Percentiles rank a stretch among this genome's conserved stretches.
Conservation (phyloP, 805 yeast species). For the Scheffersomyces spartinae region DNA sequence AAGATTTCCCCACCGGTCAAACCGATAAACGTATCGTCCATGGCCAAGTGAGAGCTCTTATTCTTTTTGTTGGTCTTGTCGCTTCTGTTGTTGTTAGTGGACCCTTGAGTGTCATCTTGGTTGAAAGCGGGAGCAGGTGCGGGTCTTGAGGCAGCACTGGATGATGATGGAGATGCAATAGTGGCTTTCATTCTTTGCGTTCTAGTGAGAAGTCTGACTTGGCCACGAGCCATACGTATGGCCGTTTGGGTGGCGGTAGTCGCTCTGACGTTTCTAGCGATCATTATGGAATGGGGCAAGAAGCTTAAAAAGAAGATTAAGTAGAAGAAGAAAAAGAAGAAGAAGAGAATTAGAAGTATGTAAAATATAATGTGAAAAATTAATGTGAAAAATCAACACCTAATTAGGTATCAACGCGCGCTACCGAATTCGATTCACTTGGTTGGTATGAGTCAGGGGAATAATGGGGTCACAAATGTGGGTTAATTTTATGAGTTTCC, state of each 20-base stretch:
- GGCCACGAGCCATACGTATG: slow-evolving; percentile 7
- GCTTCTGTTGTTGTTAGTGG: slow-evolving; percentile 8
- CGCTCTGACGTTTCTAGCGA: slow-evolving; percentile 11
- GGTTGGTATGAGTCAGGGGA: no score
- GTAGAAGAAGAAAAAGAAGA: no score
- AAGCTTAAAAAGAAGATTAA: no score
- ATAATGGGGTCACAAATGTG: no score
- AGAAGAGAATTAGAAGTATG: slow-evolving; percentile 5
- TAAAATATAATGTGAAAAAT: neutral
- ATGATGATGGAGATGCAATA: slow-evolving; percentile 7
- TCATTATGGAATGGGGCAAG: slow-evolving; percentile 8
- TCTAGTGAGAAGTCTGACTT: slow-evolving; percentile 18
- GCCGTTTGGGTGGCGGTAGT: slow-evolving; percentile 4
- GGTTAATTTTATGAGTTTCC: no score
- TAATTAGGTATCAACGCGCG: no score
- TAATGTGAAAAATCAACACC: neutral
- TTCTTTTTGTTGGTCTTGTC: slow-evolving; percentile 8
- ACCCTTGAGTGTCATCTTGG: slow-evolving; percentile 11
- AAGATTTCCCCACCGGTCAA: slow-evolving; percentile 97
- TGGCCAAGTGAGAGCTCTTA: slow-evolving; percentile 8
- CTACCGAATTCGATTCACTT: no score
- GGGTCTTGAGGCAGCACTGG: slow-evolving; percentile 17
- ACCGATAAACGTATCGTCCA: slow-evolving; percentile 88
- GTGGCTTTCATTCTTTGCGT: slow-evolving; percentile 19
- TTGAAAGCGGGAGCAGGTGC: slow-evolving; percentile 44